These are phyloP conservation scores for Elymus sibiricus DNA, from an alignment of 176 grass and related monocot species.

Conservation along the genomic window DNA sequence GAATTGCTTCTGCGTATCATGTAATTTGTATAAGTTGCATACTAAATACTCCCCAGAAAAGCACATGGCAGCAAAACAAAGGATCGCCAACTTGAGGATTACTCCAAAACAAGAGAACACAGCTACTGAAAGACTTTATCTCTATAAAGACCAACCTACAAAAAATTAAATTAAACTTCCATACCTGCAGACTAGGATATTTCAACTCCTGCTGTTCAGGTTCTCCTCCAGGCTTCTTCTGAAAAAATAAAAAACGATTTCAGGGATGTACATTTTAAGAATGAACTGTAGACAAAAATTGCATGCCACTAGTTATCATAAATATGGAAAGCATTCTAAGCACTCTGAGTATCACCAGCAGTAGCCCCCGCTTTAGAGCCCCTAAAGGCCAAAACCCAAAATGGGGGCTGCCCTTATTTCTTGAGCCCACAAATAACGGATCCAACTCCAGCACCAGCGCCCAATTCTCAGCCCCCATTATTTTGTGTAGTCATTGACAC, in stretches of 20 bases:
- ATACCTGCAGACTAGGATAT: conserved; percentile 81
- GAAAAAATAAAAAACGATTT: background rate
- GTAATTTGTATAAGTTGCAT: background rate
- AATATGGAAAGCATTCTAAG: background rate
- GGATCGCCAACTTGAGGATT: background rate
- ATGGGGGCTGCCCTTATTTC: background rate
- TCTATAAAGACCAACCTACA: background rate
- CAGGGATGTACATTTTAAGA: background rate
- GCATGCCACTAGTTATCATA: background rate
- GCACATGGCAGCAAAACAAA: background rate
- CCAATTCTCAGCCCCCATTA: background rate
- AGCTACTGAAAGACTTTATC: background rate
- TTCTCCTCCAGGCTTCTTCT: conserved; percentile 65
- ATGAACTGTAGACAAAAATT: background rate
- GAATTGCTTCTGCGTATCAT: background rate
- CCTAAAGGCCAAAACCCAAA: background rate
- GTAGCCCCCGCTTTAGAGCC: background rate
- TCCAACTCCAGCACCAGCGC: background rate
- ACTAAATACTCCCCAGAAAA: background rate
- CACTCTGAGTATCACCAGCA: background rate
- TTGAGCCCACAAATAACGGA: background rate
- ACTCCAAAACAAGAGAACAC: background rate
- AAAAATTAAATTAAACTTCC: conserved; percentile 14
- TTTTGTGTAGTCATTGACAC: background rate
- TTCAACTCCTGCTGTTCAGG: conserved; percentile 44